Conservation (phyloP, 306 rosid genomes). For the Pachyrhizus erosus region DNA sequence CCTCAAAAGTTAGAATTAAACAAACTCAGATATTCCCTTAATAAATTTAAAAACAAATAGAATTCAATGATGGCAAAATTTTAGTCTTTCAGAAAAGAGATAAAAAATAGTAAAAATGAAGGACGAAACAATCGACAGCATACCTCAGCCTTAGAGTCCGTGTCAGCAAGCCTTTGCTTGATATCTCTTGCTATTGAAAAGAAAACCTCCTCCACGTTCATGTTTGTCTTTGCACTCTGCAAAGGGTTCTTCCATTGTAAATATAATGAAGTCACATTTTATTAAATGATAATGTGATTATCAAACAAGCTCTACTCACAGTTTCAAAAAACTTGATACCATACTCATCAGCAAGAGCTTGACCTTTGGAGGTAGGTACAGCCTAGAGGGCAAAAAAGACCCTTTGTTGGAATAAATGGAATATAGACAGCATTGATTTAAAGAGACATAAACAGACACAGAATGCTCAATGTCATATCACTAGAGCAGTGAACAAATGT, state of each 20-base stretch:
- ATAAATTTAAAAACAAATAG: not conserved
- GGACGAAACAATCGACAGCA: constrained; percentile 21
- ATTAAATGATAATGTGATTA: constrained; percentile 10
- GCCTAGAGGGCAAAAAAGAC: constrained; percentile 55
- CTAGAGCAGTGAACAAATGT: not conserved
- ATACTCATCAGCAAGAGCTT: constrained; percentile 87
- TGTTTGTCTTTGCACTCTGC: constrained; percentile 85
- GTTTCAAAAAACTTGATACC: constrained; percentile 85
- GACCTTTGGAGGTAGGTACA: constrained; percentile 80
- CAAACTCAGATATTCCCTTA: not conserved
- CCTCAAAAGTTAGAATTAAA: not conserved
- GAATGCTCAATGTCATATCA: constrained; percentile 6
- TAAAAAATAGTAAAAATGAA: not conserved
- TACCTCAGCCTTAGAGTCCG: constrained; percentile 72
- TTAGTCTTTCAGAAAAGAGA: constrained; percentile 1
- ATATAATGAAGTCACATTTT: constrained; percentile 1
- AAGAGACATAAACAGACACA: constrained; percentile 2
- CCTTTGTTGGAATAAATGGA: constrained; percentile 12
- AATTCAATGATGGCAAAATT: not conserved
- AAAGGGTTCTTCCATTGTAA: constrained; percentile 30
- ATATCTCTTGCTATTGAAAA: constrained; percentile 79
- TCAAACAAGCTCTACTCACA: constrained; percentile 56
- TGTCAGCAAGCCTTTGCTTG: constrained; percentile 76
- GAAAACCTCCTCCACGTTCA: constrained; percentile 87
- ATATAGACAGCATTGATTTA: not conserved